Percentiles rank a stretch among this genome's conserved stretches.
phyloP scores from a whole-genome alignment of 345 rosid genomes.

The Eucalyptus polyanthemos region DNA sequence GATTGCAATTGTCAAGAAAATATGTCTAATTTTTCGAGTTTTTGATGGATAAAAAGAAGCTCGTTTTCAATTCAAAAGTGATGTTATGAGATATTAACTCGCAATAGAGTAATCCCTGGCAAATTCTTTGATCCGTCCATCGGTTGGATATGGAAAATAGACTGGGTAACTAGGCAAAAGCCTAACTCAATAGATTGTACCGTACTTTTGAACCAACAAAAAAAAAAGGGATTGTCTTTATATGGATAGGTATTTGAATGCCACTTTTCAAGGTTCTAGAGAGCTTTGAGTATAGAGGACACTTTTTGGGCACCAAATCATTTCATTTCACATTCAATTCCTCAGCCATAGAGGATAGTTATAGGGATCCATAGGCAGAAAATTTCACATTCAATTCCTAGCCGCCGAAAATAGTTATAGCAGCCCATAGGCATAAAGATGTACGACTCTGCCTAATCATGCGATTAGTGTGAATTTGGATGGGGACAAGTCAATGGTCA shows the following conservation, averaged over 20 bases:
- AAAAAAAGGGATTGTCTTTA: background rate
- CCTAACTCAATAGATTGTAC: background rate
- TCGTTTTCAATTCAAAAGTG: fast-evolving
- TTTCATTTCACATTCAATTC: background rate
- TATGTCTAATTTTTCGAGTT: background rate
- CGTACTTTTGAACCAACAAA: no score
- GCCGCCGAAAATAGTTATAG: background rate
- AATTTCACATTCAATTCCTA: background rate
- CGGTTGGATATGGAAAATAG: background rate
- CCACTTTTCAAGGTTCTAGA: background rate
- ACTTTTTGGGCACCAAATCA: background rate
- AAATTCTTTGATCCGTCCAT: background rate
- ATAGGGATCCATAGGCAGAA: background rate
- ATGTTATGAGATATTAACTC: background rate
- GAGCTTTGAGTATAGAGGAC: background rate
- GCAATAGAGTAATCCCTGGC: background rate
- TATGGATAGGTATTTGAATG: background rate
- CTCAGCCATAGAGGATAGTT: background rate
- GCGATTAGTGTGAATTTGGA: background rate
- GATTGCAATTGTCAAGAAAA: background rate
- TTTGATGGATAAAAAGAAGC: no score
- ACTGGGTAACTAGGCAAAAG: background rate
- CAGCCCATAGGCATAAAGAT: background rate
- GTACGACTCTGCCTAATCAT: background rate
- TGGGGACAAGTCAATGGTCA: background rate